Base-by-base conservation (phyloP, 257 asterid genomes). In the Ligustrum vulgare region DNA sequence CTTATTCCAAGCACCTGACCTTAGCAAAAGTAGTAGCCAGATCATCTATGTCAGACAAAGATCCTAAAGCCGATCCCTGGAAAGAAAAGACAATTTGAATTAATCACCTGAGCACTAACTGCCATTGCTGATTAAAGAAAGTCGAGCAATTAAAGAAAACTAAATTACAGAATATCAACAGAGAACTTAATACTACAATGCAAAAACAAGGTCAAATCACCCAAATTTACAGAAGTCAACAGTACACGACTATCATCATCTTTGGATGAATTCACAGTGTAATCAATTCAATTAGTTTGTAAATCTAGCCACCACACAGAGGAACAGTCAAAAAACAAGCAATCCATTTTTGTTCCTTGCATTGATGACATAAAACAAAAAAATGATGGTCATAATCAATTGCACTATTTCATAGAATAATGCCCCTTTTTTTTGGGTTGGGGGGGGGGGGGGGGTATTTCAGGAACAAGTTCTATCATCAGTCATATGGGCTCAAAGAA, bases 21-120 rank as follows among this genome's bases (percentile, higher is more conserved):
- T 92, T 92, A 45, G 91, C 85, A 80, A 93, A 90, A 41, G 91
- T 89, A 69, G 97, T 89, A 11, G 96, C 79, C 78, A 91, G 81
- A 77, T 92, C 98, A 84, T 92, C 98, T 22, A 88, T 75, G 39
- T 88, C 97, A 18, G 98, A 88, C 73, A 89, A 77, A 62, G 96
- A 90, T 75, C 96, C 93, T 72, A 86, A 74, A 62, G 85, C 91
- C 23, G 90, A 85, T 68, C 90, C 96, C 97, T 86, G 94, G n/a
- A 78, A 31, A 45, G 33, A 41, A 41, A 41, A 43, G 35, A 45
- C 35, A 37, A 69, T 36, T 9, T n/a, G 71, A 76, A 71, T 76
- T 67, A 78, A 54, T 11, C 70, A 73, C 16, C 49, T 49, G 35
- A 23, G 47, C 39, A 35, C 66, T 23, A 11, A 25, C 64, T 20